Conservation (phyloP, 2,329 filamentous ascomycete species). For the Stagonosporopsis rhizophila region DNA sequence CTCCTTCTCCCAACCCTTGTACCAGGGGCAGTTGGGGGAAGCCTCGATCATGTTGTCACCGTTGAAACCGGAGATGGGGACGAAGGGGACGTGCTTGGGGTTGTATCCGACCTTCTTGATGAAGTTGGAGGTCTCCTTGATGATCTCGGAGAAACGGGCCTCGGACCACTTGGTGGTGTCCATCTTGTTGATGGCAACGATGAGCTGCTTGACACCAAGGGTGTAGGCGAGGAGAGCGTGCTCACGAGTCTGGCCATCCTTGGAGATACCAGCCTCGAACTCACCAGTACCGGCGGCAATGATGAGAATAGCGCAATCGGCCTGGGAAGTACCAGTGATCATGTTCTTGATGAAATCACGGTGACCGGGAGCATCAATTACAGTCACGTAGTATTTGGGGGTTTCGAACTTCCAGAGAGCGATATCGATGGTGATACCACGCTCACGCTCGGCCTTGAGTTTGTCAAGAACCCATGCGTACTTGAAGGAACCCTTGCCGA, state of each 20-base stretch:
- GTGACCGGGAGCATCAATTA: constrained; percentile 89
- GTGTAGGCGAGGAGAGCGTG: constrained; percentile 99
- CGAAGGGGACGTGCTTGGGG: constrained; percentile 98
- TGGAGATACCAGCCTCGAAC: constrained; percentile 99
- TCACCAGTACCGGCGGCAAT: constrained; percentile 99
- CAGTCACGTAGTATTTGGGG: constrained; percentile 95
- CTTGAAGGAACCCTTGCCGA: constrained; percentile 99
- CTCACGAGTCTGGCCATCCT: constrained; percentile 99
- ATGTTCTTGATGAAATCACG: constrained; percentile 99
- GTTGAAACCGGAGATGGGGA: constrained; percentile 99
- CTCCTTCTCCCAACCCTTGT: constrained; percentile 99
- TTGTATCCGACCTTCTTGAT: constrained; percentile 99
- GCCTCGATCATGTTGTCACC: constrained; percentile 98
- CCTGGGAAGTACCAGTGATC: constrained; percentile 99
- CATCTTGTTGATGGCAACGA: constrained; percentile 99
- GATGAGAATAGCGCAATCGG: constrained; percentile 99
- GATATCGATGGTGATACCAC: constrained; percentile 99
- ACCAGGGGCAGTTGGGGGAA: constrained; percentile 97
- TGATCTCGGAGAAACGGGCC: constrained; percentile 96
- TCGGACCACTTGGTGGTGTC: constrained; percentile 99
- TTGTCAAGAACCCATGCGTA: constrained; percentile 99
- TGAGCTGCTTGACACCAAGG: constrained; percentile 99
- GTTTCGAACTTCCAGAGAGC: constrained; percentile 99
- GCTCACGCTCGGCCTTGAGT: constrained; percentile 99
- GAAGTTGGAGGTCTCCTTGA: constrained; percentile 99